These are phyloP conservation scores for Penicillium roqueforti DNA, from an alignment of 495 filamentous ascomycete species.

Conservation along the genomic window DNA sequence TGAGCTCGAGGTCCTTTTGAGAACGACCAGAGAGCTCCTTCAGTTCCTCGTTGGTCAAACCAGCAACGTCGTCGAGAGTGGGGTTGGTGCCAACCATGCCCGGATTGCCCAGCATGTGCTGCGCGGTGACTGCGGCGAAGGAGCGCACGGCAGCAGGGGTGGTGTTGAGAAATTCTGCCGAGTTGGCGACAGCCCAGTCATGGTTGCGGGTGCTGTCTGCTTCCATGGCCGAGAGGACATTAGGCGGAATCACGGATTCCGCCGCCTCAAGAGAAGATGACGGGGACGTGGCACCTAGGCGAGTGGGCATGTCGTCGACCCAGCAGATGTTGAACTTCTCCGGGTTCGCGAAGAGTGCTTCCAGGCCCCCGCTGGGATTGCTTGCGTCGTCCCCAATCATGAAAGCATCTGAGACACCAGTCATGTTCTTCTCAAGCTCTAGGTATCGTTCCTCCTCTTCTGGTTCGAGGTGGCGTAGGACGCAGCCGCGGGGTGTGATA, in stretches of 20 bases:
- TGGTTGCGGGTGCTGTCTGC: constrained; percentile 42
- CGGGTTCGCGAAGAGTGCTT: constrained; percentile 41
- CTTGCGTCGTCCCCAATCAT: constrained; percentile 36
- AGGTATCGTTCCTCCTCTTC: constrained; percentile 78
- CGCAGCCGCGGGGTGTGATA: constrained; percentile 74
- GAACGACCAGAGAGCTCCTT: constrained; percentile 34
- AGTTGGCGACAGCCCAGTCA: constrained; percentile 44
- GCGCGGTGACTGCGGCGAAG: constrained; percentile 39
- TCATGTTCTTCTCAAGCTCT: constrained; percentile 61
- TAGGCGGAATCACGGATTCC: constrained; percentile 33
- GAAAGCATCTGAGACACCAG: constrained; percentile 27
- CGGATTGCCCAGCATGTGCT: constrained; percentile 41
- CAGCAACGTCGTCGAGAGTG: constrained; percentile 39
- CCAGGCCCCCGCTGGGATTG: constrained; percentile 42
- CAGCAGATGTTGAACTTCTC: constrained; percentile 44
- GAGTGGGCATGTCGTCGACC: constrained; percentile 33
- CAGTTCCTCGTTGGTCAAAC: constrained; percentile 42
- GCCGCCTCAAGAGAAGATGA: constrained; percentile 19
- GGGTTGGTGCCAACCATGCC: constrained; percentile 31
- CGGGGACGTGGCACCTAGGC: constrained; percentile 25
- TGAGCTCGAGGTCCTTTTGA: constrained; percentile 40
- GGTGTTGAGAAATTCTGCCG: constrained; percentile 40
- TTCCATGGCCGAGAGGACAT: constrained; percentile 44
- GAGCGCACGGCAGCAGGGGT: constrained; percentile 43
- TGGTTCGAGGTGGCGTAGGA: constrained; percentile 67